phyloP scores from a whole-genome alignment of 2,329 filamentous ascomycete species.

The Tolypocladium pustulatum region DNA sequence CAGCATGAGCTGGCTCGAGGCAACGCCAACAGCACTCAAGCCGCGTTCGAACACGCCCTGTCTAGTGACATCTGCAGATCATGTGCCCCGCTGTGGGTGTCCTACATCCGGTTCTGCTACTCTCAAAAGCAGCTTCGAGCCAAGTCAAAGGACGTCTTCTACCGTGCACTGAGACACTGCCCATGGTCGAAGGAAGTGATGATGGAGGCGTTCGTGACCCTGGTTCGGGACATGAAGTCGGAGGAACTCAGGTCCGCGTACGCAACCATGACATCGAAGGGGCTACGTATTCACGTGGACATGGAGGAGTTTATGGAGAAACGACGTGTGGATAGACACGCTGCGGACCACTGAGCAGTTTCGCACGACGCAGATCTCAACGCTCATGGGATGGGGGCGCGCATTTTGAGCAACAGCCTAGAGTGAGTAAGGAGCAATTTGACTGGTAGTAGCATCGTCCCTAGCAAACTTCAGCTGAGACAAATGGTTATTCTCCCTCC shows the following conservation, averaged over 20 bases:
- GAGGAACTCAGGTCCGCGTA: constrained; percentile 39
- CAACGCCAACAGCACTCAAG: constrained; percentile 36
- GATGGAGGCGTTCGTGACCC: constrained; percentile 39
- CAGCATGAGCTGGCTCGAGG: constrained; percentile 37
- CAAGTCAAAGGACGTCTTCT: constrained; percentile 37
- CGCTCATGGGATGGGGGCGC: not conserved
- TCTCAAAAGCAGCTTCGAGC: constrained; percentile 23
- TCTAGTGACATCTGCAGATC: constrained; percentile 25
- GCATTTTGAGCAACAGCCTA: not conserved
- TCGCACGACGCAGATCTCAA: not conserved
- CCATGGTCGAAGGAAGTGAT: constrained; percentile 39
- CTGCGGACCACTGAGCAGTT: not conserved
- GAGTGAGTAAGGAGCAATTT: no score
- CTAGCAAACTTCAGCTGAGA: no score
- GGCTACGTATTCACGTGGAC: constrained; percentile 39
- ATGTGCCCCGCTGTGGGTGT: constrained; percentile 35
- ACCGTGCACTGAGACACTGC: constrained; percentile 34
- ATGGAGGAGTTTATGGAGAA: constrained; percentile 35
- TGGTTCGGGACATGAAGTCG: constrained; percentile 32
- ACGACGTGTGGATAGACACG: constrained; percentile 15
- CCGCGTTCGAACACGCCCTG: constrained; percentile 43
- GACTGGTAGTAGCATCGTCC: no score
- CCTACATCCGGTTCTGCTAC: constrained; percentile 38
- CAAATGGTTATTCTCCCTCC: no score
- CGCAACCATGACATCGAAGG: constrained; percentile 35